Conservation (phyloP, 208 protist genomes). For the Trypanosoma theileri region DNA sequence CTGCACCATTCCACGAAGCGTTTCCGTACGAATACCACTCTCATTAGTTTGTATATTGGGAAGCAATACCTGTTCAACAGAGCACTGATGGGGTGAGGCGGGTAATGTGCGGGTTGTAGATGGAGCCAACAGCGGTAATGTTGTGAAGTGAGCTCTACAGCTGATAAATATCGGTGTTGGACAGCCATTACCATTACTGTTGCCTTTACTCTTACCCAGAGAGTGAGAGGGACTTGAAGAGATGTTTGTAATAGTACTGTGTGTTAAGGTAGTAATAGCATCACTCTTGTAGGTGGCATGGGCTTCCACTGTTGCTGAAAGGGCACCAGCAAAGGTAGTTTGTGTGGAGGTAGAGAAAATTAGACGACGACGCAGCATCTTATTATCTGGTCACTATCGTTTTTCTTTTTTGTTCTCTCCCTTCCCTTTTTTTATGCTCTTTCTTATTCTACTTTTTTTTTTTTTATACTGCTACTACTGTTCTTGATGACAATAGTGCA, state of each 20-base stretch:
- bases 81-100: constrained; percentile 29
- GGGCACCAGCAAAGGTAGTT: neutral
- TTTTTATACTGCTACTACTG: neutral
- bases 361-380: constrained; percentile 26
- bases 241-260: neutral
- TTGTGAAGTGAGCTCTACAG: constrained; percentile 15
- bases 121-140: neutral
- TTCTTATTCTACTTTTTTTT: constrained; percentile 2
- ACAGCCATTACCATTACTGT: no score
- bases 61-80: constrained; percentile 35
- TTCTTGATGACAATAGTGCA: neutral
- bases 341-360: neutral
- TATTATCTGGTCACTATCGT: neutral
- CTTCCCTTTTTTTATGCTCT: neutral
- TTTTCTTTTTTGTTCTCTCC: neutral
- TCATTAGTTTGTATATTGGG: constrained; percentile 3
- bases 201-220: neutral
- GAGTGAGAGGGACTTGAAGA: neutral
- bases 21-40: constrained; percentile 28
- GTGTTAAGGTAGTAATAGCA: neutral
- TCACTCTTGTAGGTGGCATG: neutral
- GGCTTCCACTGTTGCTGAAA: neutral
- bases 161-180: neutral
- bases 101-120: neutral
- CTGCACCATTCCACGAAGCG: constrained; percentile 54